phyloP scores from a whole-genome alignment of 2,329 filamentous ascomycete species.

The Venturia carpophila region DNA sequence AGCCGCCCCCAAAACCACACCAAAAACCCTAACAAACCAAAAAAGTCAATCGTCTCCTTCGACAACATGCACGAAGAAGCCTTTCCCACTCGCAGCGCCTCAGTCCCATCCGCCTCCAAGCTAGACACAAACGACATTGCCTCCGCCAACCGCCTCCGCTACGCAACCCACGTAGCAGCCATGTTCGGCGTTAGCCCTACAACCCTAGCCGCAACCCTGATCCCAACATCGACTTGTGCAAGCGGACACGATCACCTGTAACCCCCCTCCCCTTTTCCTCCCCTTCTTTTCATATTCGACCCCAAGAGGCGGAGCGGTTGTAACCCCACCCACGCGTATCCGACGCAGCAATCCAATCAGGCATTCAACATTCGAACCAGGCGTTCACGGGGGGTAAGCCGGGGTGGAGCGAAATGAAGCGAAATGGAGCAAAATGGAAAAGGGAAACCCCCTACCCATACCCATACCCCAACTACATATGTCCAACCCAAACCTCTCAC shows the following conservation, averaged over 20 bases:
- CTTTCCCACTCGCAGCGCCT: not conserved
- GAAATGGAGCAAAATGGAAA: no score
- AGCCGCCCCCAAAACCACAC: not conserved
- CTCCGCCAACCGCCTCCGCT: constrained; percentile 12
- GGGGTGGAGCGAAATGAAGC: no score
- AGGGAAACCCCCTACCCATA: no score
- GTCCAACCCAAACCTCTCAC: no score
- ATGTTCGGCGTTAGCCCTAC: constrained; percentile 7
- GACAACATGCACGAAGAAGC: constrained; percentile 11
- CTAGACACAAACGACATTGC: constrained; percentile 3
- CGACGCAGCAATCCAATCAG: no score
- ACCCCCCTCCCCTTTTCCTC: no score
- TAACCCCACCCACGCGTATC: no score
- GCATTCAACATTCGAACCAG: no score
- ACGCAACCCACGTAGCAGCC: constrained; percentile 12
- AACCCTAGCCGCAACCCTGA: constrained; percentile 7
- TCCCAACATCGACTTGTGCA: not conserved
- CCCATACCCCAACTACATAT: no score
- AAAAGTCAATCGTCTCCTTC: constrained; percentile 10
- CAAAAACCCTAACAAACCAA: not conserved
- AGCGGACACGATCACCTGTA: not conserved
- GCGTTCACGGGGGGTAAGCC: no score
- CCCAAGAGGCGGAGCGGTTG: no score
- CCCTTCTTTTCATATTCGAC: no score
- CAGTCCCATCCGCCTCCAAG: not conserved